Evolutionary conservation across 2,329 filamentous ascomycete species (phyloP), one percentile per base, ranked within the genome.

Genomic region (Fusarium sambucinum): DNA sequence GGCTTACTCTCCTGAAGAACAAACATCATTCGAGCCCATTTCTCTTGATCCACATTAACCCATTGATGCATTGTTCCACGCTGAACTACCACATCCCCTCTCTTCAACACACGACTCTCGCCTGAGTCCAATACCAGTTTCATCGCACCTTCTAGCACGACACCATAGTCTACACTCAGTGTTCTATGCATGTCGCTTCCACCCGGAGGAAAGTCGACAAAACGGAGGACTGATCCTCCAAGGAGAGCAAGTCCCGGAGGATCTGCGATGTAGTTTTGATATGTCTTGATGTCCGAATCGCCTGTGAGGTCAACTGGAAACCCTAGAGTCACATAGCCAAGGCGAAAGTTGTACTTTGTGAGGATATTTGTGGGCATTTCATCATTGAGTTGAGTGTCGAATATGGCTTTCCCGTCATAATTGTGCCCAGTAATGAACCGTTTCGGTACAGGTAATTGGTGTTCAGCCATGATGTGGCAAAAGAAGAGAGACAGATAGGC

Each of bases 21-120:
- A 76, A 83, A 76, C 74, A 76, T 60, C 78, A 85, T 82, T 35
- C 84, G 74, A 21, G 80, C 78, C 82, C 82, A 84, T 45, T 80
- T 77, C 5, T 77, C 81, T 51, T 76, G 60, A 61, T 80, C 80
- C 25, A 69, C 61, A 53, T 87, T 87, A 41, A 78, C 74, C 85
- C 85, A 88, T 30, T 81, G 80, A 73, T 89, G 86, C 77, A 84
- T 85, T 8, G 86, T 87, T 1, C 80, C 85, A 45, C 86, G 78
- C 75, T 88, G 86, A 23, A 89, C 81, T 10, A 81, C 81, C n/a
- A 88, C 77, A 66, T 89, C 86, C 3, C 86, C 86, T 25, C 81
- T 77, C 61, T 78, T 77, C 29, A 78, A 76, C 19, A 78, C 55
- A 46, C 79, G 78, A 54, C 69, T 78, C 62, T 84, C 84, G 1